Base-by-base conservation (phyloP, 1,284 basidiomycete species). In the Cryptococcus sp. region DNA sequence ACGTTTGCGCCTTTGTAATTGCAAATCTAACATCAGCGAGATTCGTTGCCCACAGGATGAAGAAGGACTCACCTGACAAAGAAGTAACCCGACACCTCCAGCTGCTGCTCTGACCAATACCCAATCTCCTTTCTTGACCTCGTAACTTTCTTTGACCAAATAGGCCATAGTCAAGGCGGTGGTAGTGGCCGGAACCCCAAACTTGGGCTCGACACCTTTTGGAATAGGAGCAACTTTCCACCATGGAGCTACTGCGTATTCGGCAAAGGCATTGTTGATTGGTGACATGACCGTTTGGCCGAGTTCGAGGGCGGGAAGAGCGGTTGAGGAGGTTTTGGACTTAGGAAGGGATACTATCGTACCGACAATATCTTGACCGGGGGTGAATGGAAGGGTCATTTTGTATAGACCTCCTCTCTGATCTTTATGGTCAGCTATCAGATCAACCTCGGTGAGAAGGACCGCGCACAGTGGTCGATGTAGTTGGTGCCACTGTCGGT, bases 121-220 rank as follows among this genome's bases (percentile, higher is more conserved):
- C 61, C 67, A 78, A 59, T 82, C 78, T 5, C 77, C 79, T 55
- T 74, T 67, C 73, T 92, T 81, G 49, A 94, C 86, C 31, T 83
- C 76, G 70, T 97, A 89, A 2, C 89, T 83, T 70, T 97, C 91
- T 46, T 84, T 84, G 58, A 88, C 80, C 63, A 93, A 85, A 0
- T 84, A 84, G 25, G 87, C 70, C 0, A 88, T 86, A 1, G 93
- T 97, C 47, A 96, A 64, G 14, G 86, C 88, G 69, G 94, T 89
- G 2, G 89, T 76, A 21, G 85, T 66, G 2, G 81, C 75, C 0
- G 87, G 85, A 1, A 85, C 87, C 0, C 84, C 92, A 14, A 80
- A 77, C 45, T 79, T 79, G 10, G 83, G 82, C 1, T 84, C 79
- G 45, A 97, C 64, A 1, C 53, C 56, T 0, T 68, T 60, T 0